Evolutionary conservation across 139 green algal species (phyloP).

Genomic region (Nannochloris sp.): DNA sequence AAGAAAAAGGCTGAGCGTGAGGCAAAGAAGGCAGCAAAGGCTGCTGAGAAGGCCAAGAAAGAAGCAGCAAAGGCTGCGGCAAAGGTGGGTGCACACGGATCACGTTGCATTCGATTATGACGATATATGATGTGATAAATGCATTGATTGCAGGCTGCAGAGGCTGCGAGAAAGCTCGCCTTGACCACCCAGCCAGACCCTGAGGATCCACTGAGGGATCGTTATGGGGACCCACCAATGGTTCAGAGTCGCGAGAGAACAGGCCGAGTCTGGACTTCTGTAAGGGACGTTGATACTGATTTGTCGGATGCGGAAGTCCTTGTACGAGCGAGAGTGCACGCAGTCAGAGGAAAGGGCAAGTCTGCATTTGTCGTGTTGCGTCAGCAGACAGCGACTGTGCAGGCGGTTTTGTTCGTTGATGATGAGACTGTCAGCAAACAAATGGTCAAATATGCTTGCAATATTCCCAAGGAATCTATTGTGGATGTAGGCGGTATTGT

Average conservation of each 20-base stretch:
- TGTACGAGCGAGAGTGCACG: slow-evolving; percentile 74
- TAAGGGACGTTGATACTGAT: slow-evolving; percentile 34
- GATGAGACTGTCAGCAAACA: slow-evolving; percentile 75
- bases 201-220: slow-evolving; percentile 72
- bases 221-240: slow-evolving; percentile 82
- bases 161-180: slow-evolving; percentile 55
- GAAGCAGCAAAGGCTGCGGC: slow-evolving; percentile 41
- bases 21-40: slow-evolving; percentile 44
- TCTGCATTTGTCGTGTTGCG: slow-evolving; percentile 89
- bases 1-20: slow-evolving; percentile 17
- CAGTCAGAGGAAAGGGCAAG: slow-evolving; percentile 91
- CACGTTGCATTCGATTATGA: slow-evolving; percentile 8
- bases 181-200: slow-evolving; percentile 53
- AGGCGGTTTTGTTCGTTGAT: slow-evolving; percentile 80
- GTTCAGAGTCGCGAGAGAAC: slow-evolving; percentile 65
- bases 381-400: slow-evolving; percentile 72
- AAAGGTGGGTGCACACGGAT: slow-evolving; percentile 8
- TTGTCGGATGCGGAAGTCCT: slow-evolving; percentile 52
- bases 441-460: slow-evolving; percentile 95
- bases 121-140: not conserved
- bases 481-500: slow-evolving; percentile 81
- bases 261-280: slow-evolving; percentile 42
- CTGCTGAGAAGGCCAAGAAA: slow-evolving; percentile 53
- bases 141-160: slow-evolving; percentile 31
- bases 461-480: slow-evolving; percentile 86